Evolutionary conservation across 768 basidiomycete species (phyloP).

Genomic region (Calocybe cyanea): DNA sequence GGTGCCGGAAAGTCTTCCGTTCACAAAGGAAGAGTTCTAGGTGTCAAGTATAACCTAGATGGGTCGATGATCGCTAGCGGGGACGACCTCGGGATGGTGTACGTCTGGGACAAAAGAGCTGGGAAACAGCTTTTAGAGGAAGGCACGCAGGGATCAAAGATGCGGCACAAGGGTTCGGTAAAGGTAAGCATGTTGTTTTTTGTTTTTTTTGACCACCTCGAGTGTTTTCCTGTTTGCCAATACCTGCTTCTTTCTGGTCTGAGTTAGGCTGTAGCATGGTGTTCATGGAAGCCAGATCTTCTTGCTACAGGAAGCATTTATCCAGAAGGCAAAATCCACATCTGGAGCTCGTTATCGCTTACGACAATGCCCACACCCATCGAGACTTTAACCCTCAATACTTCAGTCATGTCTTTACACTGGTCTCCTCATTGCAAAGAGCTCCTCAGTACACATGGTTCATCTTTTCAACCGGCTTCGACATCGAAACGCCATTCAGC

Average conservation of each 20-base stretch:
- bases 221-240: too few relatives aligned
- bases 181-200: too few relatives aligned
- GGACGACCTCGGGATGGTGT: slow-evolving; percentile 82
- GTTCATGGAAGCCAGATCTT: slow-evolving; percentile 75
- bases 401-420: slow-evolving; percentile 59
- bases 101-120: slow-evolving; percentile 72
- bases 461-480: slow-evolving; percentile 49
- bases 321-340: slow-evolving; percentile 65
- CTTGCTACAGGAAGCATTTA: slow-evolving; percentile 78
- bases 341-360: slow-evolving; percentile 56
- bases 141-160: slow-evolving; percentile 57
- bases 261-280: slow-evolving; percentile 81
- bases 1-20: slow-evolving; percentile 27
- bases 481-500: slow-evolving; percentile 17
- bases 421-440: slow-evolving; percentile 89
- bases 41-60: slow-evolving; percentile 72
- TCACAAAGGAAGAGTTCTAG: slow-evolving; percentile 73
- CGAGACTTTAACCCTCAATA: slow-evolving; percentile 73
- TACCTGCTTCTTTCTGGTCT: slow-evolving; percentile 1
- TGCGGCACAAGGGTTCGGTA: slow-evolving; percentile 65
- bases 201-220: too few relatives aligned
- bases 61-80: slow-evolving; percentile 79
- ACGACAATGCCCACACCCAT: slow-evolving; percentile 33
- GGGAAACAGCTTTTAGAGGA: slow-evolving; percentile 25
- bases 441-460: slow-evolving; percentile 85